These are phyloP conservation scores for Colletotrichum sp. DNA, from an alignment of 2,329 filamentous ascomycete genomes.

Conservation along the genomic window DNA sequence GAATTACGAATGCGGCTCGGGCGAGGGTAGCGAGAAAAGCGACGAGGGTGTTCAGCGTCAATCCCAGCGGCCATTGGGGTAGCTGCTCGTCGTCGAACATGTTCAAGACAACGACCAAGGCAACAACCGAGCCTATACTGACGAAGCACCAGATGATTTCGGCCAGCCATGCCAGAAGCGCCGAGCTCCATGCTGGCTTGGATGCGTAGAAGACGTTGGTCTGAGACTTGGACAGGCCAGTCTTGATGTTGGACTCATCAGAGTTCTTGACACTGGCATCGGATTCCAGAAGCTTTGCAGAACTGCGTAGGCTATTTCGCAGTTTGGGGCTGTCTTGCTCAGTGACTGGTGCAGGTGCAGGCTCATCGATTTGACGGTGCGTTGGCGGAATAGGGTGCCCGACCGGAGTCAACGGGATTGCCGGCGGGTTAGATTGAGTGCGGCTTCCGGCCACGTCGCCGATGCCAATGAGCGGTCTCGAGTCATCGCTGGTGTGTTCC, in stretches of 20 bases:
- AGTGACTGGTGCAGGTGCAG: neutral
- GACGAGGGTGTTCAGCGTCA: constrained; percentile 33
- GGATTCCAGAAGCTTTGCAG: neutral
- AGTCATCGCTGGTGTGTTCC: neutral
- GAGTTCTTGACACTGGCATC: neutral
- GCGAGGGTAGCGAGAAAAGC: constrained; percentile 30
- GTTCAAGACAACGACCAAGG: neutral
- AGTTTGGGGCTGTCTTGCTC: neutral
- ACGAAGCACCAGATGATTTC: neutral
- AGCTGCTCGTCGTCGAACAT: neutral
- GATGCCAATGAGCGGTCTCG: neutral
- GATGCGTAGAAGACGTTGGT: constrained; percentile 6
- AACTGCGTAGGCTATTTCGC: neutral
- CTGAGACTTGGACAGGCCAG: constrained; percentile 8
- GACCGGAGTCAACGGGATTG: neutral
- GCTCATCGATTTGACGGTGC: neutral
- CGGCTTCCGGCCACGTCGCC: neutral
- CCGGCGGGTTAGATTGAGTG: neutral
- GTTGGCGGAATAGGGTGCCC: neutral
- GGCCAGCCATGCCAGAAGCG: neutral
- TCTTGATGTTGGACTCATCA: neutral
- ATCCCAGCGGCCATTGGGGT: constrained; percentile 21
- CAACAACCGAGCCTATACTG: neutral
- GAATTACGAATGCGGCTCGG: constrained; percentile 26
- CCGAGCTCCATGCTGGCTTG: neutral